Base-by-base conservation (phyloP, 2,329 filamentous ascomycete genomes). In the Trichoderma sp. region DNA sequence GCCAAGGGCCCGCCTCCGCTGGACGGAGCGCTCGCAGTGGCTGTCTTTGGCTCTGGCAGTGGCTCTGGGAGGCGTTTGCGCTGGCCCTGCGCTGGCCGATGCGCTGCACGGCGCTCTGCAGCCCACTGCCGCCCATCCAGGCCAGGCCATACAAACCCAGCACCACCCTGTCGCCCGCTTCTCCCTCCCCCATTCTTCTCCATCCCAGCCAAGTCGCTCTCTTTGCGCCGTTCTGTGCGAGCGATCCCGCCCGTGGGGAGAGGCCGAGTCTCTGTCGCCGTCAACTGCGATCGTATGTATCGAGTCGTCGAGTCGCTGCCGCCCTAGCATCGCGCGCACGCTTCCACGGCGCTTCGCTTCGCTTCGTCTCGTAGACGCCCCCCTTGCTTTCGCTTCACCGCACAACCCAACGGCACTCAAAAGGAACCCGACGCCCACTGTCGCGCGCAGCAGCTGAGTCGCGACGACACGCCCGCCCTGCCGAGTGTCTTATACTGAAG, bases 41-140 rank as follows among this genome's bases (percentile, higher is more conserved):
- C 61, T 65, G 51, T 56, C 46, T 65, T 65, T 65, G 37, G 61
- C 61, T 54, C 61, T 64, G 46, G 21, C 54, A 28, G 64, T 66
- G 59, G 52, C 54, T 43, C 63, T 28, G 49, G 54, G 59, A 66
- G 65, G 65, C 54, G 30, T 56, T 59, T 46, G 18, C 24, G 39
- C 37, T 46, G 65, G 65, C 46, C 32, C 56, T 68, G 65, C 56
- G 37, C 61, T 55, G 59, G 59, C 61, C 24, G 55, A 37, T 37
- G 28, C 55, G 55, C 55, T 58, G 46, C 46, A 49, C 55, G 34
- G 55, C 55, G 28, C 26, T 26, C 51, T 65, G 51, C 61, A 49
- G 56, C 65, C 70, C 70, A 72, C 70, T 59, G 67, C 59, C 72
- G 55, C 71, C 68, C 73, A 72, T 73, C 73, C 70, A 70, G 66